Conservation (phyloP, 805 yeast species). For the Wickerhamomyces chambardii region DNA sequence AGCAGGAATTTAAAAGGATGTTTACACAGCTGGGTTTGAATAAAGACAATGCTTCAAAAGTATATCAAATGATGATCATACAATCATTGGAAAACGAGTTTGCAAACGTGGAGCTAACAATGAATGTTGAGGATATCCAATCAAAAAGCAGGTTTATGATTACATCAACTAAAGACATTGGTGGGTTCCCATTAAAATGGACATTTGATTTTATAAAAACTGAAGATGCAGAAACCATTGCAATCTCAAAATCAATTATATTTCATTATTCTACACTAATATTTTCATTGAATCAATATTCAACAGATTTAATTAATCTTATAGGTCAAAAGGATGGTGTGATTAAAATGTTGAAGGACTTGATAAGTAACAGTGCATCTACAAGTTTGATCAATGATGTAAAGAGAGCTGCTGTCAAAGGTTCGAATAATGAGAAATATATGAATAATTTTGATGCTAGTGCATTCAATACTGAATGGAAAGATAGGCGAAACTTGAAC, state of each 20-base stretch:
- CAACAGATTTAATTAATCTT: conserved; percentile 8
- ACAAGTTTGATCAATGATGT: conserved; percentile 8
- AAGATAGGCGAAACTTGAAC: conserved; percentile 3
- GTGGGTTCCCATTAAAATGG: conserved; percentile 9
- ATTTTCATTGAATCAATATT: conserved; percentile 11
- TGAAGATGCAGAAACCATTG: conserved; percentile 13
- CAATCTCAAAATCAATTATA: conserved; percentile 12
- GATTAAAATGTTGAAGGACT: conserved; percentile 19
- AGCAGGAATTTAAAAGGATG: conserved; percentile 6
- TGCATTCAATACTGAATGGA: conserved; percentile 12
- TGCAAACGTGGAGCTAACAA: conserved; percentile 9
- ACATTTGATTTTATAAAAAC: conserved; percentile 11
- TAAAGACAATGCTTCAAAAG: background rate
- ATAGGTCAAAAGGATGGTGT: conserved; percentile 21
- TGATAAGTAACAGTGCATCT: conserved; percentile 14
- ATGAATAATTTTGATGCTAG: conserved; percentile 10
- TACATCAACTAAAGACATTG: background rate
- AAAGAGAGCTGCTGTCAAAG: conserved; percentile 23
- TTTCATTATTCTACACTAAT: conserved; percentile 13
- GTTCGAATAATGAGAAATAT: conserved; percentile 17
- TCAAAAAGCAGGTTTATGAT: background rate
- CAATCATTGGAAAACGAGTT: conserved; percentile 9
- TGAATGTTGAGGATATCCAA: conserved; percentile 7
- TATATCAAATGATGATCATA: background rate
- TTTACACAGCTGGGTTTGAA: conserved; percentile 9